phyloP scores from a whole-genome alignment of 306 rosid species.

The Dryas octopetala region DNA sequence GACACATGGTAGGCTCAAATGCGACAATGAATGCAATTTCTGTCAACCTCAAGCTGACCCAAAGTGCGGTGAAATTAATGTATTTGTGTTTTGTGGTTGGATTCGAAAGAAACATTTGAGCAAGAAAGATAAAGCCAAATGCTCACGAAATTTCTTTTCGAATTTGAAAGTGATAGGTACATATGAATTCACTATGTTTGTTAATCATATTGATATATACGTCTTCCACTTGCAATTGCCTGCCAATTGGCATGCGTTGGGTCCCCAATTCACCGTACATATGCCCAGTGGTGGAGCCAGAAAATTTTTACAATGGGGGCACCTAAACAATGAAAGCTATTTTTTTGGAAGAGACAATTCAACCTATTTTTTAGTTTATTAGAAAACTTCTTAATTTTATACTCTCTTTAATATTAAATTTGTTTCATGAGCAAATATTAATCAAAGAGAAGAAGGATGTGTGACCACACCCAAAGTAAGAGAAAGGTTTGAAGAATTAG shows the following conservation, averaged over 20 bases:
- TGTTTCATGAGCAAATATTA: too few relatives aligned
- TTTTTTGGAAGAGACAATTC: too few relatives aligned
- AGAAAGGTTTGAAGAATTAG: too few relatives aligned
- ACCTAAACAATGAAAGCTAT: too few relatives aligned
- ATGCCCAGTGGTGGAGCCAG: too few relatives aligned
- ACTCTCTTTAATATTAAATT: too few relatives aligned
- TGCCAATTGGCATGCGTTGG: neutral
- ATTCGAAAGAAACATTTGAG: neutral
- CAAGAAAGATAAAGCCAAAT: neutral
- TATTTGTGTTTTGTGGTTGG: conserved; percentile 1
- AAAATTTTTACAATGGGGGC: too few relatives aligned
- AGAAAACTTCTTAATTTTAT: too few relatives aligned
- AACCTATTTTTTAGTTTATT: too few relatives aligned
- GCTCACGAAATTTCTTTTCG: neutral
- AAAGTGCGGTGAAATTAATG: neutral
- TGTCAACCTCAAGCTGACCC: neutral
- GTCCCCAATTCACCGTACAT: neutral
- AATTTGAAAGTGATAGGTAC: neutral
- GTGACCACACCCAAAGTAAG: too few relatives aligned
- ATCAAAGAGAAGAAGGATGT: too few relatives aligned
- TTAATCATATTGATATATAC: neutral
- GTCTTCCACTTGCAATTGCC: conserved; percentile 2
- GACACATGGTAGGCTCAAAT: conserved; percentile 7
- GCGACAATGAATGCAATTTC: neutral
- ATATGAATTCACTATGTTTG: neutral